Conservation (phyloP, 257 asterid genomes). For the Solanum rostratum region DNA sequence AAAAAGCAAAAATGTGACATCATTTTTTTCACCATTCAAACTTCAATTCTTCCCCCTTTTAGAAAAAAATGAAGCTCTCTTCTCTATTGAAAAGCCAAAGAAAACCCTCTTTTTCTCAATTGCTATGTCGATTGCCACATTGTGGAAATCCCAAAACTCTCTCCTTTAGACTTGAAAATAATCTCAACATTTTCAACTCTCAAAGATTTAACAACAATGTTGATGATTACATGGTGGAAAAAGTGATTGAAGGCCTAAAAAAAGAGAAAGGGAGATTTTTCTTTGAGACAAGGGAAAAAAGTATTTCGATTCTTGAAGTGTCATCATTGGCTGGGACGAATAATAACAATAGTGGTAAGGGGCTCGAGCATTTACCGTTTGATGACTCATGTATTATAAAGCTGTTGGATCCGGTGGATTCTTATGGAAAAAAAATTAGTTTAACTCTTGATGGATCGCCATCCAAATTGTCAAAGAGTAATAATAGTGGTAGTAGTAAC, state of each 20-base stretch:
- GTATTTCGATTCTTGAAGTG: constrained; percentile 38
- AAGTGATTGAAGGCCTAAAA: constrained; percentile 21
- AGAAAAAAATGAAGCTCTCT: constrained; percentile 33
- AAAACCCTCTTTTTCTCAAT: constrained; percentile 4
- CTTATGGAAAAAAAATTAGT: constrained; percentile 8
- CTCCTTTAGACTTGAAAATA: constrained; percentile 25
- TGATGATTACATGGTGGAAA: constrained; percentile 2
- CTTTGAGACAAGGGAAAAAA: constrained; percentile 32
- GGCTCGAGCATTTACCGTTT: no score
- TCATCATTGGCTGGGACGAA: not conserved
- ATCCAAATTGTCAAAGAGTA: not conserved
- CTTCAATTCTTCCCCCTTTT: not conserved
- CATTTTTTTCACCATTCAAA: not conserved
- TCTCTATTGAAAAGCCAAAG: constrained; percentile 29
- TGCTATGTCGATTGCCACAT: constrained; percentile 42
- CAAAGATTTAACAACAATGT: constrained; percentile 10
- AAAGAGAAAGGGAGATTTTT: constrained; percentile 29
- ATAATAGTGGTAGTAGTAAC: not conserved
- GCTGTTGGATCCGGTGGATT: not conserved
- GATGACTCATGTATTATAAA: no score
- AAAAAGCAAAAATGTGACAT: not conserved
- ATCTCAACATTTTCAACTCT: constrained; percentile 10
- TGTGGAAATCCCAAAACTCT: constrained; percentile 32
- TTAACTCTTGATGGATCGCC: constrained; percentile 30
- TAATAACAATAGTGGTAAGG: no score